phyloP scores from a whole-genome alignment of 805 yeast genomes.

The Schwanniomyces polymorphus region DNA sequence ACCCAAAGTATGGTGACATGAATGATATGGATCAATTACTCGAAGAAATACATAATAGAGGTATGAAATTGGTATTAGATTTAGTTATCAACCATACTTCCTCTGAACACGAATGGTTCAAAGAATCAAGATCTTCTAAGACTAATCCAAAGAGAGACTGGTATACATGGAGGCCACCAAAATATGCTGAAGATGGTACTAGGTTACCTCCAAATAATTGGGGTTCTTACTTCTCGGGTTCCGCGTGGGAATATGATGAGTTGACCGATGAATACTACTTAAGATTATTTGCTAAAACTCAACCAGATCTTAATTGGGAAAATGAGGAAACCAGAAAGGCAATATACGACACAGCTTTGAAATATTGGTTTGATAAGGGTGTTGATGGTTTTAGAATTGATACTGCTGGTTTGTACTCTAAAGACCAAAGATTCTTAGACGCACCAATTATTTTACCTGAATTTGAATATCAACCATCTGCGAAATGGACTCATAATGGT shows the following conservation, averaged over 20 bases:
- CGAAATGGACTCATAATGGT: conserved; percentile 38
- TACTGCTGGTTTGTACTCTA: conserved; percentile 53
- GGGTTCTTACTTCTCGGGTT: conserved; percentile 51
- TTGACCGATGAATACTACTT: conserved; percentile 54
- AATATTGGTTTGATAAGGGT: conserved; percentile 57
- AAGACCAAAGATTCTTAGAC: conserved; percentile 45
- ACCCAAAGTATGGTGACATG: conserved; percentile 54
- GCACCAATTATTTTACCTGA: conserved; percentile 48
- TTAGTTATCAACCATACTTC: conserved; percentile 62
- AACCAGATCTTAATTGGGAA: conserved; percentile 67
- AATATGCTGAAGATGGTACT: conserved; percentile 46
- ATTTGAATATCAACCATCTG: conserved; percentile 40
- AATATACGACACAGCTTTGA: conserved; percentile 48
- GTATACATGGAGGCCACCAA: conserved; percentile 58
- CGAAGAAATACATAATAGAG: conserved; percentile 46
- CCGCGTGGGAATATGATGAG: conserved; percentile 61
- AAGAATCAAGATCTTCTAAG: conserved; percentile 51
- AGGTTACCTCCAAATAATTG: conserved; percentile 60
- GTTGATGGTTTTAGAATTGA: conserved; percentile 62
- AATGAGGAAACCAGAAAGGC: conserved; percentile 36
- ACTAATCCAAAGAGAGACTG: conserved; percentile 59
- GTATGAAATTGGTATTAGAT: conserved; percentile 53
- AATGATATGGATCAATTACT: conserved; percentile 52
- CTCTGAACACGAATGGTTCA: conserved; percentile 56
- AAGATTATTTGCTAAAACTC: conserved; percentile 51